Evolutionary conservation across 352 stramenopile genomes (phyloP).

Genomic region (Phytophthora pisi): DNA sequence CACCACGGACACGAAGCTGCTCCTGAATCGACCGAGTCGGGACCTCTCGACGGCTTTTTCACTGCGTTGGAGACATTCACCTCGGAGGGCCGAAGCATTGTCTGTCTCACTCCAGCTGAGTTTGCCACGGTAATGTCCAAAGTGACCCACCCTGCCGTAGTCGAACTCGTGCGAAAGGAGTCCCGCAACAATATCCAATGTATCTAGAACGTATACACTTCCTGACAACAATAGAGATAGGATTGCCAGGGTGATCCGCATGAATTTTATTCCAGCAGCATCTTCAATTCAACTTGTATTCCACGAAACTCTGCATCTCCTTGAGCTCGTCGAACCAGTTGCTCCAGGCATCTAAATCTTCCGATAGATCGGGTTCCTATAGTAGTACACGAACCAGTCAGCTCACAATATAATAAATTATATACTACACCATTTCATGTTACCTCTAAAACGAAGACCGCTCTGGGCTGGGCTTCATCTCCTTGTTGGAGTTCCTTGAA

Average conservation of each 20-base stretch:
- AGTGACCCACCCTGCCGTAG: slow-evolving; percentile 39
- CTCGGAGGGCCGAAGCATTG: slow-evolving; percentile 17
- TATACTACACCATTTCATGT: background rate
- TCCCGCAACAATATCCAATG: slow-evolving; percentile 59
- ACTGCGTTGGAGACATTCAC: slow-evolving; percentile 24
- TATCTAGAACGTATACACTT: slow-evolving; percentile 38
- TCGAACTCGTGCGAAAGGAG: slow-evolving; percentile 60
- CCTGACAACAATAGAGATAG: background rate
- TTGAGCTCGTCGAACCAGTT: slow-evolving; percentile 82
- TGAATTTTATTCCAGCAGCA: slow-evolving; percentile 2
- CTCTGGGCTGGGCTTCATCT: slow-evolving; percentile 35
- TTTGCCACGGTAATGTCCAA: slow-evolving; percentile 44
- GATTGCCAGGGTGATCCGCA: background rate
- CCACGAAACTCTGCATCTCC: slow-evolving; percentile 60
- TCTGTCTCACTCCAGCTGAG: slow-evolving; percentile 33
- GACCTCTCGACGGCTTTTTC: slow-evolving; percentile 25
- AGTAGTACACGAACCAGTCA: slow-evolving; percentile 2
- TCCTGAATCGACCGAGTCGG: background rate
- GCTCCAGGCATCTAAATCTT: slow-evolving; percentile 83
- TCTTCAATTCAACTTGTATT: slow-evolving; percentile 32
- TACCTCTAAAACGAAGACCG: slow-evolving; percentile 77
- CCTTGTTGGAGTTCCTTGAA: slow-evolving; percentile 70
- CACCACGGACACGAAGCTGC: background rate
- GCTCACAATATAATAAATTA: background rate
- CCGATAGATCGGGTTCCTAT: slow-evolving; percentile 76